Percentiles rank a stretch among this genome's conserved stretches.
These are phyloP conservation scores for Colletotrichum lupini DNA, from an alignment of 2,329 filamentous ascomycete species.

Conservation along the genomic window DNA sequence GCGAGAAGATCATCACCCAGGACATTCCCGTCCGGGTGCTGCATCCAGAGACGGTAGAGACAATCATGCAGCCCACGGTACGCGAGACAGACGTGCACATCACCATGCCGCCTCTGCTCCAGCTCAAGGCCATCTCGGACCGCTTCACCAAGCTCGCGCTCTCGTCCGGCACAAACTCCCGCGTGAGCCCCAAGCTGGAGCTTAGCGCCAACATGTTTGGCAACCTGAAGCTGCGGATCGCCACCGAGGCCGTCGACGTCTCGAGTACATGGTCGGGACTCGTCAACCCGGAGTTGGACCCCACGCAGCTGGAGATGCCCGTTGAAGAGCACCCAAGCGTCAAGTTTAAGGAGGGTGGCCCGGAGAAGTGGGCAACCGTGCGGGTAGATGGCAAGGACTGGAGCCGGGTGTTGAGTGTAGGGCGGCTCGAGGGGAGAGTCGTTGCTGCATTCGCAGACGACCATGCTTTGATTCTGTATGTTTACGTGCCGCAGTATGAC, in stretches of 20 bases:
- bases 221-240: conserved; percentile 80
- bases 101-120: conserved; percentile 84
- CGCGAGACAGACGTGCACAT: conserved; percentile 96
- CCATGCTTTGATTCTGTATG: conserved; percentile 84
- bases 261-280: conserved; percentile 87
- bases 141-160: conserved; percentile 89
- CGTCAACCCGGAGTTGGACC: conserved; percentile 88
- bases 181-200: conserved; percentile 74
- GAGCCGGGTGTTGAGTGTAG: conserved; percentile 93
- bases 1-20: conserved; percentile 93
- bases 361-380: conserved; percentile 88
- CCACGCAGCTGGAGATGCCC: conserved; percentile 75
- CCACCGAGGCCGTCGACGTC: conserved; percentile 86
- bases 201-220: conserved; percentile 96
- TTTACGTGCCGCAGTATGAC: conserved; percentile 80
- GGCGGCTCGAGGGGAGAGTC: conserved; percentile 86
- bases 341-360: conserved; percentile 78
- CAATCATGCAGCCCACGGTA: conserved; percentile 91
- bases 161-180: conserved; percentile 47
- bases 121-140: conserved; percentile 94
- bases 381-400: conserved; percentile 94
- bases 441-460: conserved; percentile 91
- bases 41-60: conserved; percentile 84
- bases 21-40: conserved; percentile 96
- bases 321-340: conserved; percentile 86